Conservation (phyloP, 2,329 filamentous ascomycete genomes). For the Epichloe amarillans region DNA sequence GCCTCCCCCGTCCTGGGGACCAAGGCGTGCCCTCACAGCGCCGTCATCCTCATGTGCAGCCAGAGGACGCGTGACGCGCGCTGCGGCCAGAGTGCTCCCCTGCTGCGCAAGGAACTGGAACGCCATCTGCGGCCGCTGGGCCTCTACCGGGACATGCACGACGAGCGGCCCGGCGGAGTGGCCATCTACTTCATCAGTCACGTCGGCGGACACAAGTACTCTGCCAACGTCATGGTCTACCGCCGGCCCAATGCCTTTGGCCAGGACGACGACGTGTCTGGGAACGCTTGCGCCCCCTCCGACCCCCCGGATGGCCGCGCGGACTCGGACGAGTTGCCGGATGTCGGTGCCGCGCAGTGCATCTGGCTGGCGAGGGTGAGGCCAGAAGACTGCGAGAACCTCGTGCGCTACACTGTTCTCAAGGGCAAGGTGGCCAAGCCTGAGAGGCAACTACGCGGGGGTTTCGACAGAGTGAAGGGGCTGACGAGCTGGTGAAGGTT, state of each 20-base stretch:
- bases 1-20: conserved; percentile 19
- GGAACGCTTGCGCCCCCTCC: conserved; percentile 11
- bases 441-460: conserved; percentile 69
- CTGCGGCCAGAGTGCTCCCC: conserved; percentile 84
- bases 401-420: conserved; percentile 77
- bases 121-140: conserved; percentile 75
- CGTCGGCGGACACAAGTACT: conserved; percentile 93
- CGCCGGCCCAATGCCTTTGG: conserved; percentile 48
- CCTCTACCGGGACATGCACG: conserved; percentile 74
- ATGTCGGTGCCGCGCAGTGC: conserved; percentile 63
- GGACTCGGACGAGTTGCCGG: conserved; percentile 13
- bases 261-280: conserved; percentile 27
- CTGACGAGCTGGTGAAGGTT: conserved; percentile 66
- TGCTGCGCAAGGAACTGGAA: conserved; percentile 80
- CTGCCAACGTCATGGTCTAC: conserved; percentile 89
- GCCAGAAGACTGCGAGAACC: conserved; percentile 86
- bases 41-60: conserved; percentile 84
- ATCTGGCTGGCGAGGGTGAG: conserved; percentile 81
- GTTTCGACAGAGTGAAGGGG: conserved; percentile 73
- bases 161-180: conserved; percentile 80
- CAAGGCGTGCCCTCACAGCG: conserved; percentile 61
- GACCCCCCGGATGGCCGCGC: conserved; percentile 17
- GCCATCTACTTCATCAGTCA: conserved; percentile 95
- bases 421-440: conserved; percentile 93
- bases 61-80: conserved; percentile 89